Conservation (phyloP, 495 filamentous ascomycete species). For the Lentithecium fluviatile region DNA sequence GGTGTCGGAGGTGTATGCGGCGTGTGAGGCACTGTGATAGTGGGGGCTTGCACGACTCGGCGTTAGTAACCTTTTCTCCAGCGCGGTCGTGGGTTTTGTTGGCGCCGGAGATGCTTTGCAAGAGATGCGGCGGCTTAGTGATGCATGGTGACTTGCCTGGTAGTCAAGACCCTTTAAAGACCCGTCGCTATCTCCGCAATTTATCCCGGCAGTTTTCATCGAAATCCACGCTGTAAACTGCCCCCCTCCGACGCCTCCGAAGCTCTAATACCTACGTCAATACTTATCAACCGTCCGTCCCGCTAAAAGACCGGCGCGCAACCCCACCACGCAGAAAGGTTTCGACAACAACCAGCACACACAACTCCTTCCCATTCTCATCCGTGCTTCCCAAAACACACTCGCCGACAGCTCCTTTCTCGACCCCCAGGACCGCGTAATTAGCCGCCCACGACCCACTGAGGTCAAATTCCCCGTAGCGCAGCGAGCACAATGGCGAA, state of each 20-base stretch:
- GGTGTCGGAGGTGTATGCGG: not conserved
- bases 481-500: conserved; percentile 53
- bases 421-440: conserved; percentile 2
- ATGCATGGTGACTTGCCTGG: conserved; percentile 26
- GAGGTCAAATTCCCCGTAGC: conserved; percentile 4
- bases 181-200: not conserved
- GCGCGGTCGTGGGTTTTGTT: conserved; percentile 16
- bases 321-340: conserved; percentile 30
- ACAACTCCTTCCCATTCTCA: conserved; percentile 12
- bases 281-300: not conserved
- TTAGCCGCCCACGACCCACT: conserved; percentile 13
- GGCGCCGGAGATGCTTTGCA: conserved; percentile 36
- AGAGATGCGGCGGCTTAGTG: conserved; percentile 32
- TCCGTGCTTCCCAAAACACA: conserved; percentile 7
- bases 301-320: conserved; percentile 1
- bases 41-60: conserved; percentile 2
- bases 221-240: too few relatives aligned
- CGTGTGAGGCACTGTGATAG: not conserved
- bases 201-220: not conserved
- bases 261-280: not conserved
- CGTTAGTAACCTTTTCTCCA: conserved; percentile 25
- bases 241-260: too few relatives aligned
- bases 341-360: too few relatives aligned
- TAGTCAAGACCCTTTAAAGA: conserved; percentile 22
- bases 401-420: not conserved